These are phyloP conservation scores for Microdochium paspali DNA, from an alignment of 2,329 filamentous ascomycete genomes.

Conservation along the genomic window DNA sequence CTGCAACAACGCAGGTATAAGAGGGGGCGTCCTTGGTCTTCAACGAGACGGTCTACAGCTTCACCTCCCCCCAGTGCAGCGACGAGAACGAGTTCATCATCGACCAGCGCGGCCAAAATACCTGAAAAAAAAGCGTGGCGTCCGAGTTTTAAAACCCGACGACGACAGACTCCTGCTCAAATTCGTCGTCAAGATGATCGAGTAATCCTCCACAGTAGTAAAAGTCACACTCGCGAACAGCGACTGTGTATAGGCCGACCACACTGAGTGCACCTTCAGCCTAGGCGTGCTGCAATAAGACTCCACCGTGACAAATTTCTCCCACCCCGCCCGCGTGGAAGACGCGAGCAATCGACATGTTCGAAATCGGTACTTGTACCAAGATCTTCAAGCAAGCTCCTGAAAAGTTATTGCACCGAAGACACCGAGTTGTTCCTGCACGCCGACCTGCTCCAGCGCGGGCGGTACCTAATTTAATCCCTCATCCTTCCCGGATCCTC, in stretches of 20 bases:
- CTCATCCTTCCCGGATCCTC: slow-evolving; percentile 47
- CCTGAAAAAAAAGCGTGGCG: slow-evolving; percentile 47
- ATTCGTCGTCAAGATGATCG: slow-evolving; percentile 44
- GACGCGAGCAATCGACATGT: slow-evolving; percentile 49
- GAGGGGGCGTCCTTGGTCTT: slow-evolving; percentile 47
- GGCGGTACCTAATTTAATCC: slow-evolving; percentile 50
- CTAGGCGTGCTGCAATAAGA: slow-evolving; percentile 55
- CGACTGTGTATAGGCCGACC: slow-evolving; percentile 46
- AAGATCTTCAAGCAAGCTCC: slow-evolving; percentile 66
- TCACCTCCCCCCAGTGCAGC: slow-evolving; percentile 54
- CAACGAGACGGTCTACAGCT: slow-evolving; percentile 45
- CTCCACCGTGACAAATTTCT: slow-evolving; percentile 46
- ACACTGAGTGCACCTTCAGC: slow-evolving; percentile 59
- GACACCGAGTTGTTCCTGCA: slow-evolving; percentile 34
- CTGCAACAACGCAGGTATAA: slow-evolving; percentile 32
- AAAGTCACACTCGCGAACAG: slow-evolving; percentile 42
- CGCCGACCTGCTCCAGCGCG: slow-evolving; percentile 28
- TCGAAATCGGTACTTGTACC: slow-evolving; percentile 63
- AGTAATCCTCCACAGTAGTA: slow-evolving; percentile 42
- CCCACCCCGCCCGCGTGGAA: slow-evolving; percentile 57
- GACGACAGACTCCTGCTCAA: slow-evolving; percentile 49
- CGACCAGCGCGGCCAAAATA: slow-evolving; percentile 52
- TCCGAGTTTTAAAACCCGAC: slow-evolving; percentile 42
- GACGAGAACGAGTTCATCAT: slow-evolving; percentile 51
- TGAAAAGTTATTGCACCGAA: slow-evolving; percentile 53